Percentiles rank a stretch among this genome's conserved stretches.
These are phyloP conservation scores for Ceratobasidium sp. DNA, from an alignment of 1,284 basidiomycete species.

Conservation along the genomic window DNA sequence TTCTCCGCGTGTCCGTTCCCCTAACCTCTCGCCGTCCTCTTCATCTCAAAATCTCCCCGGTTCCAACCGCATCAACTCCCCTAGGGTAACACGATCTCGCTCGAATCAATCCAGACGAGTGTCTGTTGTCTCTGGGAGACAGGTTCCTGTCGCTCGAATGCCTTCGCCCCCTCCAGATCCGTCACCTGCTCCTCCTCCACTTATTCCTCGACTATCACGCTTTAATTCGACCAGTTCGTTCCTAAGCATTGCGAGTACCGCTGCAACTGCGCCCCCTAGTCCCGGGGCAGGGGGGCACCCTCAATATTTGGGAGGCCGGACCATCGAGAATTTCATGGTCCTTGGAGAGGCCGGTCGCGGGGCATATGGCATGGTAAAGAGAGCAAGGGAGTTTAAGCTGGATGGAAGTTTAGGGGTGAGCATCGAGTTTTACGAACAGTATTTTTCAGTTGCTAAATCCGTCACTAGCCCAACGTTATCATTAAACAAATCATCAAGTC, in stretches of 20 bases:
- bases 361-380: constrained; percentile 96
- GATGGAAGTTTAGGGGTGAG: constrained; percentile 85
- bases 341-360: constrained; percentile 90
- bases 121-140: constrained; percentile 29
- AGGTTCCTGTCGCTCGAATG: constrained; percentile 26
- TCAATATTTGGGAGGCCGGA: constrained; percentile 58
- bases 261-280: constrained; percentile 47
- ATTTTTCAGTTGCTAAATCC: constrained; percentile 58
- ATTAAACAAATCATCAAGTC: constrained; percentile 99
- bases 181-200: constrained; percentile 28
- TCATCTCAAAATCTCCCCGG: constrained; percentile 38
- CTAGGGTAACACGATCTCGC: constrained; percentile 49
- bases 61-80: constrained; percentile 48
- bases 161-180: constrained; percentile 29
- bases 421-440: constrained; percentile 42
- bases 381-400: constrained; percentile 76
- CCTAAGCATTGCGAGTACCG: constrained; percentile 59
- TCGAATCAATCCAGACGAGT: constrained; percentile 46
- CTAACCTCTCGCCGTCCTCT: constrained; percentile 51
- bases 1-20: constrained; percentile 32
- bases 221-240: constrained; percentile 37
- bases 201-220: constrained; percentile 30
- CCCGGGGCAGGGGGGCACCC: constrained; percentile 14
- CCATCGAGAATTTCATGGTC: constrained; percentile 79
- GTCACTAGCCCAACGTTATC: constrained; percentile 64